Evolutionary conservation across 257 asterid genomes (phyloP).

Genomic region (Nicotiana paniculata): DNA sequence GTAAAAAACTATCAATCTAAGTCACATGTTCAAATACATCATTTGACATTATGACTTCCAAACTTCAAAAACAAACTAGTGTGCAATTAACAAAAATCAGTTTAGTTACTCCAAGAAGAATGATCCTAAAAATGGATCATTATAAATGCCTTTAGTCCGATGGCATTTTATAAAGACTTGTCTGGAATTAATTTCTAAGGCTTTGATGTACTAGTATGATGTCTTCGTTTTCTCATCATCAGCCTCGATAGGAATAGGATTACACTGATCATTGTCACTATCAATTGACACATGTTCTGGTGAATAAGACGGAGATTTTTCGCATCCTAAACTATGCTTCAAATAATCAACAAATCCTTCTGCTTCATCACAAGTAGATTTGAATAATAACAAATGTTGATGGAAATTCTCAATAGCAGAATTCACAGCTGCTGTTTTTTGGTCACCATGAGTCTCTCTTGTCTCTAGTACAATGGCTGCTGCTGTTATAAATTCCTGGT

Average conservation of each 20-base stretch:
- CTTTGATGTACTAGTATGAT: background rate
- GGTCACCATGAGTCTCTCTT: background rate
- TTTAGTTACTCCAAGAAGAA: background rate
- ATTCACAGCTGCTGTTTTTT: background rate
- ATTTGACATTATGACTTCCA: background rate
- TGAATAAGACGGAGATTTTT: background rate
- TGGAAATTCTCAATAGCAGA: background rate
- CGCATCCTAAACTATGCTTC: constrained; percentile 5
- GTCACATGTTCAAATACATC: background rate
- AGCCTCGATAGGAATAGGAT: background rate
- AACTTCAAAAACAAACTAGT: background rate
- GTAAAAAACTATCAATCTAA: background rate
- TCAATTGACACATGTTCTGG: background rate
- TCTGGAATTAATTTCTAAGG: background rate
- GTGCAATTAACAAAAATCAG: background rate
- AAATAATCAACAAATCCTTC: constrained; percentile 1
- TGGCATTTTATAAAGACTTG: accelerated
- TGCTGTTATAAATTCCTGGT: constrained; percentile 6
- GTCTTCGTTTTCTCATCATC: background rate
- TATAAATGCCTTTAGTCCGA: background rate
- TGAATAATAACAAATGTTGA: background rate
- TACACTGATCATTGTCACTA: background rate
- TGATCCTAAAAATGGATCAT: background rate
- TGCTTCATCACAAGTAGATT: constrained; percentile 12
- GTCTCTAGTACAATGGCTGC: constrained; percentile 8